Base-by-base conservation (phyloP, 2,329 filamentous ascomycete genomes). In the Fusarium sp. region DNA sequence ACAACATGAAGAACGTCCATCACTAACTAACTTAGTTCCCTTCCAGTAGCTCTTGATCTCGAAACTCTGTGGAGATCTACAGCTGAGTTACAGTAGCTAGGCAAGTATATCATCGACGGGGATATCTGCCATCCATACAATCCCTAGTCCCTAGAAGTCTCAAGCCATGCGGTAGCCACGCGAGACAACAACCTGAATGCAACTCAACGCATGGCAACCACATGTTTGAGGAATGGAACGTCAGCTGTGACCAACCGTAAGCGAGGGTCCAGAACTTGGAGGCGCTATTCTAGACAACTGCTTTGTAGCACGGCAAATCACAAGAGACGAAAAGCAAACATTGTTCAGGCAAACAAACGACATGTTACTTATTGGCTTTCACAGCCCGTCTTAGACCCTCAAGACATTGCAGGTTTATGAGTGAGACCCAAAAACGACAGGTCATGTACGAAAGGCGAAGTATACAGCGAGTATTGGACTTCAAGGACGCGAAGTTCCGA, bases 171-270 rank as follows among this genome's bases (percentile, higher is more conserved):
- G 15, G 38, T 60, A 51, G 55, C 64, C 64, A 68, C 66, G 55
- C 48, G 69, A 73, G 59, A 50, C 32, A 59, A 48, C 59, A 64
- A 24, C 24, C 52, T n/a, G 24, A 68, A 63, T 52, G 26, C 60
- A 66, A 54, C 66, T 34, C 54, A 70, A 59, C 44, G 39, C 74
- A 64, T 71, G 74, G 68, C 55, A 74, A 62, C 52, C 55, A 61
- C 66, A 66, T 73, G 57, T 61, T 44, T 62, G 26, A 58, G 64
- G 62, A 50, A 70, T 66, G 48, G 30, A 64, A 47, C 32, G 22
- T 66, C 47, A 77, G 50, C 68, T 75, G 62, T 72, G 76, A 72
- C 64, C 60, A 70, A 55, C 66, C 62, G 18, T 28, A 70, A 57
- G 52, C 52, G 47, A 66, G 60, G 50, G 60, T 17, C 52, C 66